Base-by-base conservation (phyloP, 169 alveolate species). In the Plasmodium yoelii region DNA sequence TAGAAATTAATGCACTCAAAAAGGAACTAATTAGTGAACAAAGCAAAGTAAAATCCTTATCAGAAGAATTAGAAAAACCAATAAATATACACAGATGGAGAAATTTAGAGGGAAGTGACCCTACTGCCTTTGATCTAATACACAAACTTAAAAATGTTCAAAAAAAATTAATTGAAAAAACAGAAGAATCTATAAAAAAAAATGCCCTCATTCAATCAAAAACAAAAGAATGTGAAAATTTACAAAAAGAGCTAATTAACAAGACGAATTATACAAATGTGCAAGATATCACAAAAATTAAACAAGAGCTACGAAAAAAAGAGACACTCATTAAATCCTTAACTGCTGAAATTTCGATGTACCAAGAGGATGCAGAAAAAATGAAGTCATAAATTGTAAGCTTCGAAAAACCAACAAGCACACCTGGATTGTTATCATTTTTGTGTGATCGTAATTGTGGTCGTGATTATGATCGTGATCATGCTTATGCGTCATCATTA, bases 61-160 rank as follows among this genome's bases (percentile, higher is more conserved):
- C 94, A 53, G 99, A 98, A 82, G 99, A 97, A 73, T 95, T 97
- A 22, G 98, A 96, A 88, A 97, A 97, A 64, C 99, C 98, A 28
- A 93, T 98, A 93, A 97, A 97, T 91, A 98, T 97, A 47, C 97
- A 95, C 57, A 68, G 88, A 34, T 87, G 90, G 90, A 82, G 90
- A 67, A 80, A 80, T 18, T 24, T 80, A 68, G 90, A 80, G 46
- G 90, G 90, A 2, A 67, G 34, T 42, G 90, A 80, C n/a, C 90
- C 90, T 12, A 80, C 90, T 34, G 57, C 90, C n/a, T 80, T 80
- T 24, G 90, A 80, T 46, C 22, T 80, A 28, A 80, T 80, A 65
- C 84, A 80, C 47, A 80, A 80, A 80, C 65, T 80, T 44, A 80
- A 59, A 80, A 49, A 47, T 42, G 90, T 80, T 7, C 90, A 80